Evolutionary conservation across 371 early-diverging fungal genomes (phyloP).

Genomic region (Zopfochytrium polystomum): DNA sequence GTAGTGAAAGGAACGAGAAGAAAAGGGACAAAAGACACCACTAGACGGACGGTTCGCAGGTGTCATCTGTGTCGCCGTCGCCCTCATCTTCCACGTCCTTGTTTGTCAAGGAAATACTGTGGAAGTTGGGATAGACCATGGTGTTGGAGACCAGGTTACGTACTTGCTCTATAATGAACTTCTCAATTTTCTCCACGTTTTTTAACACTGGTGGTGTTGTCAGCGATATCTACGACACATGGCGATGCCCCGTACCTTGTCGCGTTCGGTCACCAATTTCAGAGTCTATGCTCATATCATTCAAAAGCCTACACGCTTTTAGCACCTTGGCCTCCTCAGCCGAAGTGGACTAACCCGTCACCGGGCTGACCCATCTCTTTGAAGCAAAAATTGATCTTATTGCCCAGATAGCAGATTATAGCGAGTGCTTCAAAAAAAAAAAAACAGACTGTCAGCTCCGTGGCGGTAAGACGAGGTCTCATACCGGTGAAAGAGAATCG

Average conservation of each 20-base stretch:
- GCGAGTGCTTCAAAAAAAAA: slow-evolving; percentile 57
- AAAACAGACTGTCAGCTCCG: slow-evolving; percentile 3
- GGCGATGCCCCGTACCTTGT: slow-evolving; percentile 61
- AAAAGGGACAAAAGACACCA: too few species aligned
- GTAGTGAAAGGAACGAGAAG: too few species aligned
- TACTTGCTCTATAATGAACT: slow-evolving; percentile 85
- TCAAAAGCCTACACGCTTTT: slow-evolving; percentile 48
- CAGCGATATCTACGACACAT: neutral
- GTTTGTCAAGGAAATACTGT: slow-evolving; percentile 31
- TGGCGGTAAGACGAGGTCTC: slow-evolving; percentile 8
- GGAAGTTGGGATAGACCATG: slow-evolving; percentile 77
- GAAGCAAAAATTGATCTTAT: slow-evolving; percentile 84
- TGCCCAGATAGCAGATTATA: slow-evolving; percentile 80
- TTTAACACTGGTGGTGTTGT: slow-evolving; percentile 60
- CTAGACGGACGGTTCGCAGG: neutral
- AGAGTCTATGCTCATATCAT: slow-evolving; percentile 78
- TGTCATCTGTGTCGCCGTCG: slow-evolving; percentile 3
- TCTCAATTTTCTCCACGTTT: slow-evolving; percentile 90
- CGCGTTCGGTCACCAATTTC: slow-evolving; percentile 85
- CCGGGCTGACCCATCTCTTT: slow-evolving; percentile 66
- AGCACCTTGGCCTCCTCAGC: neutral
- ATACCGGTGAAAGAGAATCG: slow-evolving; percentile 77
- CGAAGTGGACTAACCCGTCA: neutral
- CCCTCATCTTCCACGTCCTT: slow-evolving; percentile 9
- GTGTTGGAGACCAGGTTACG: slow-evolving; percentile 84